Conservation (phyloP, 2,329 filamentous ascomycete genomes). For the Fusarium redolens region DNA sequence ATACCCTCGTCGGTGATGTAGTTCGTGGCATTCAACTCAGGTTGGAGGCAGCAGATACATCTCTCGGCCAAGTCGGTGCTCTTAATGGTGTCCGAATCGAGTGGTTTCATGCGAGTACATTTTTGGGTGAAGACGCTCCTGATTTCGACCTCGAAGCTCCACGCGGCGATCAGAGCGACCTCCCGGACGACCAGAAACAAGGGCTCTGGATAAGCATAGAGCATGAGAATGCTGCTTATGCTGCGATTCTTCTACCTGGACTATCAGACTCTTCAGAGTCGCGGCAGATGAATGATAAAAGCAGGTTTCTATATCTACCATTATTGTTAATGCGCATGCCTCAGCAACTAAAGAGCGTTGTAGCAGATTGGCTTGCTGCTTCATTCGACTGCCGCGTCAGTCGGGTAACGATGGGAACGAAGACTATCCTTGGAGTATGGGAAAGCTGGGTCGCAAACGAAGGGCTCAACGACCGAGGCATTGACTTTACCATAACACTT, state of each 20-base stretch:
- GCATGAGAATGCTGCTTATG: constrained; percentile 65
- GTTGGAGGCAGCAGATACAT: constrained; percentile 56
- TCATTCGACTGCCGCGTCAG: constrained; percentile 69
- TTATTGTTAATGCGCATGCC: constrained; percentile 68
- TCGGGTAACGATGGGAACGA: constrained; percentile 61
- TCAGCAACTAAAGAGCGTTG: constrained; percentile 59
- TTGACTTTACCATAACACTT: constrained; percentile 63
- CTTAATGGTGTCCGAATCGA: constrained; percentile 61
- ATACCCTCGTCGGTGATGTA: constrained; percentile 67
- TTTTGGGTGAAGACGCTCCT: constrained; percentile 47
- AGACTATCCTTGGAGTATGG: constrained; percentile 61
- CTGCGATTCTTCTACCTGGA: constrained; percentile 62
- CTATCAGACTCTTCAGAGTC: constrained; percentile 21
- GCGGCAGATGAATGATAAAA: neutral
- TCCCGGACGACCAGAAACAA: constrained; percentile 42
- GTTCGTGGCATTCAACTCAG: constrained; percentile 70
- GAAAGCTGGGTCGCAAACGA: constrained; percentile 62
- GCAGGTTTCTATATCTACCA: constrained; percentile 60
- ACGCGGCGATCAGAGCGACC: constrained; percentile 27
- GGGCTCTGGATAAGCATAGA: constrained; percentile 60
- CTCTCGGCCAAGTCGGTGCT: constrained; percentile 53
- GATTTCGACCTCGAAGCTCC: constrained; percentile 18
- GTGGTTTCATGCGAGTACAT: constrained; percentile 54
- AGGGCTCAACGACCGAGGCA: constrained; percentile 49
- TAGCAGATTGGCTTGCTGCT: constrained; percentile 63